Evolutionary conservation across 768 basidiomycete genomes (phyloP).

Genomic region (Mycena epipterygia): DNA sequence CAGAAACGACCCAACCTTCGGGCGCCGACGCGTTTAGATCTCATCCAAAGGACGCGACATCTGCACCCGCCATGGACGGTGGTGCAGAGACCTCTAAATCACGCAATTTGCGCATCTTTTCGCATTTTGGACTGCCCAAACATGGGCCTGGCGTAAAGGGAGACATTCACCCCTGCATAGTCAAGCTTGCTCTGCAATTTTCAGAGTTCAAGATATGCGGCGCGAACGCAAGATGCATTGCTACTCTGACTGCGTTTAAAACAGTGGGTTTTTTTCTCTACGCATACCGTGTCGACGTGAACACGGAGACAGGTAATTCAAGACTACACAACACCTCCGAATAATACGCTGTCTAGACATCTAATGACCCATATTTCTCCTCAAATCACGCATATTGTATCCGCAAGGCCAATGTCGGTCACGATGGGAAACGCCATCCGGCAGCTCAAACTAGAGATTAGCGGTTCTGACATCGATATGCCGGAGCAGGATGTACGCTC

Average conservation of each 20-base stretch:
- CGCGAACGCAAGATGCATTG: slow-evolving; percentile 96
- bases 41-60: slow-evolving; percentile 22
- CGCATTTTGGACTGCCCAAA: slow-evolving; percentile 87
- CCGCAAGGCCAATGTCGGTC: slow-evolving; percentile 90
- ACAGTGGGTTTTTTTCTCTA: slow-evolving; percentile 66
- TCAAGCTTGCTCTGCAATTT: slow-evolving; percentile 90
- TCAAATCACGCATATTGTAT: slow-evolving; percentile 91
- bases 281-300: slow-evolving; percentile 15
- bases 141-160: slow-evolving; percentile 73
- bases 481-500: slow-evolving; percentile 89
- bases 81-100: slow-evolving; percentile 58
- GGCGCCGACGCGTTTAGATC: slow-evolving; percentile 30
- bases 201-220: slow-evolving; percentile 94
- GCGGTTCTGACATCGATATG: slow-evolving; percentile 90
- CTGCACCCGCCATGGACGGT: slow-evolving; percentile 43
- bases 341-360: slow-evolving; percentile 91
- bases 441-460: slow-evolving; percentile 96
- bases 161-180: slow-evolving; percentile 91
- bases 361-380: slow-evolving; percentile 93
- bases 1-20: slow-evolving; percentile 46
- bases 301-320: slow-evolving; percentile 78
- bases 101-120: slow-evolving; percentile 85
- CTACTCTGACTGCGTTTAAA: slow-evolving; percentile 92
- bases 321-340: slow-evolving; percentile 89
- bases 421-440: slow-evolving; percentile 96